phyloP scores from a whole-genome alignment of 768 basidiomycete species.

The Leccinum aurantiacum region DNA sequence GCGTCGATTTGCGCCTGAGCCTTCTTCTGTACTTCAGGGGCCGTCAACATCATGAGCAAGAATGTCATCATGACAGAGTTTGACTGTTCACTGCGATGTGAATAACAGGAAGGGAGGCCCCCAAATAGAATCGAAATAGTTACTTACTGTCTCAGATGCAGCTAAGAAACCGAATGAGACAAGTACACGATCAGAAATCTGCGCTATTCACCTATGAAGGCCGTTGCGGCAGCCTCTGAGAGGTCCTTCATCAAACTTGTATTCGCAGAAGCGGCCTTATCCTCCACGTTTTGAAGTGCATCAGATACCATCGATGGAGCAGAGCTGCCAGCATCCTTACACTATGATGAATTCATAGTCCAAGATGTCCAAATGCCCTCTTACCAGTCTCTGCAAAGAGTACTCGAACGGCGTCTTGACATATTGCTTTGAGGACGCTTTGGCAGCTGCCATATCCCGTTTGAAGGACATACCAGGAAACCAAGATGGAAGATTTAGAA shows the following conservation, averaged over 20 bases:
- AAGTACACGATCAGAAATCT: not conserved
- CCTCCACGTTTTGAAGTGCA: slow-evolving; percentile 13
- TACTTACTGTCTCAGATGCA: slow-evolving; percentile 22
- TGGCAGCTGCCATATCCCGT: slow-evolving; percentile 20
- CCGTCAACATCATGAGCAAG: slow-evolving; percentile 20
- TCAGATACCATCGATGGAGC: slow-evolving; percentile 21
- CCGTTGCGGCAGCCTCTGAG: slow-evolving; percentile 24
- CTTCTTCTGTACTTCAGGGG: slow-evolving; percentile 17
- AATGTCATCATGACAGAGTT: slow-evolving; percentile 25
- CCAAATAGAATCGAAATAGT: not conserved
- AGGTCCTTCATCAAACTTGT: slow-evolving; percentile 12
- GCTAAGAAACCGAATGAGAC: slow-evolving; percentile 12
- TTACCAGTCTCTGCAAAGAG: slow-evolving; percentile 21
- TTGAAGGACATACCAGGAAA: slow-evolving; percentile 26
- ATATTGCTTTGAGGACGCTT: slow-evolving; percentile 15
- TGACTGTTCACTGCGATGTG: slow-evolving; percentile 13
- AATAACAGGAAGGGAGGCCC: not conserved
- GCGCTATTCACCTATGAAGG: slow-evolving; percentile 15
- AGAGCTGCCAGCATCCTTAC: slow-evolving; percentile 10
- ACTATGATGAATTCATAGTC: slow-evolving; percentile 1
- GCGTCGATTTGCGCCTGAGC: slow-evolving; percentile 26
- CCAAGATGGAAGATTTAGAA: slow-evolving; percentile 25
- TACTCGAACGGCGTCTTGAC: slow-evolving; percentile 16
- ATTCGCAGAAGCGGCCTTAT: slow-evolving; percentile 6
- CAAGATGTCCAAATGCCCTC: not conserved